These are phyloP conservation scores for Calonectria montana DNA, from an alignment of 2,329 filamentous ascomycete genomes.

Conservation along the genomic window DNA sequence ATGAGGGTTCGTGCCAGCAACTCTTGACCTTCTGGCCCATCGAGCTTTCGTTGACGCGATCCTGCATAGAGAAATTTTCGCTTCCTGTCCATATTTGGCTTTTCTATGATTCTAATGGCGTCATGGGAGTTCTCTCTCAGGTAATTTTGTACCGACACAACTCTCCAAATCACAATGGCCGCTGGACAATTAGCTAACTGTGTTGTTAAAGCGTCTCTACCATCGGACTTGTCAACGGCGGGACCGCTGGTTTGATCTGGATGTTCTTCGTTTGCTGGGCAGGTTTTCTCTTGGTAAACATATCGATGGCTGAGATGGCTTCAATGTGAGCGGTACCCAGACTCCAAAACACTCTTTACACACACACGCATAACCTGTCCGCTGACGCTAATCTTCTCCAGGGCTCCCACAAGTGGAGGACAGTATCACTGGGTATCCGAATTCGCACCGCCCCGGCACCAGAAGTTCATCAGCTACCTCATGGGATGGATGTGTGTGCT, in stretches of 20 bases:
- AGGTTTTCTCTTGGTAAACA: slow-evolving; percentile 52
- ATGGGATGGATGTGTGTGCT: slow-evolving; percentile 59
- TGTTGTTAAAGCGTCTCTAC: slow-evolving; percentile 27
- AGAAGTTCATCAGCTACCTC: slow-evolving; percentile 66
- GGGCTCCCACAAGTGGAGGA: slow-evolving; percentile 65
- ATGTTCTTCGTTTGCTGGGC: slow-evolving; percentile 53
- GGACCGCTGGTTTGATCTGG: slow-evolving; percentile 59
- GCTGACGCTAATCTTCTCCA: not conserved
- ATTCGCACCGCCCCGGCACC: slow-evolving; percentile 59
- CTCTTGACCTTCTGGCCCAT: not conserved
- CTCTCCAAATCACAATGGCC: not conserved
- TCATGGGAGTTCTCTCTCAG: slow-evolving; percentile 57
- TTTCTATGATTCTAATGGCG: slow-evolving; percentile 58
- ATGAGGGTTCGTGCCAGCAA: slow-evolving; percentile 30
- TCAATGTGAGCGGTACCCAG: slow-evolving; percentile 50
- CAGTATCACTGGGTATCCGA: slow-evolving; percentile 71
- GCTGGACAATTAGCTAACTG: not conserved
- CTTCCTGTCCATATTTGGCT: slow-evolving; percentile 59
- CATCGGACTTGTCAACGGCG: slow-evolving; percentile 52
- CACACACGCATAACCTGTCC: not conserved
- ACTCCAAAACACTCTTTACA: not conserved
- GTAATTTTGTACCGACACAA: slow-evolving; percentile 18
- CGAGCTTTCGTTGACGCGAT: not conserved
- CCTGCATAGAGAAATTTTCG: slow-evolving; percentile 55
- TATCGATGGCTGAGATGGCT: slow-evolving; percentile 61